Conservation (phyloP, 164 flowering plant genomes). For the Macadamia integrifolia region DNA sequence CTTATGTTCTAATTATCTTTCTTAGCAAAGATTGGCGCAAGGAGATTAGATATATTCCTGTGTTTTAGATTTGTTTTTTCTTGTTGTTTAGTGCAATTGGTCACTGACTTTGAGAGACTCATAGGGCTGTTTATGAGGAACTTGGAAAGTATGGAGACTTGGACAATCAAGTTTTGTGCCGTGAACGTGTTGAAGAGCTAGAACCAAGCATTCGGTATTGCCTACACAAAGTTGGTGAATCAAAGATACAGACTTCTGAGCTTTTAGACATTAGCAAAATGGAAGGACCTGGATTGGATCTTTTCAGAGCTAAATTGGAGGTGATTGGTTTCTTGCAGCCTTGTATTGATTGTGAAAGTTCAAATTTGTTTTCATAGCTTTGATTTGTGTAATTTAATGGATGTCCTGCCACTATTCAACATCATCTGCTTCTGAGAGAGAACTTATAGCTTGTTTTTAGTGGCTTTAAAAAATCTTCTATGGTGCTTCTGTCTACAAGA, state of each 20-base stretch:
- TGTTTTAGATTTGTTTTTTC: no score
- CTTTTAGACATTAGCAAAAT: constrained; percentile 78
- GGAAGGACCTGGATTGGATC: constrained; percentile 96
- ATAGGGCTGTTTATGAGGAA: constrained; percentile 92
- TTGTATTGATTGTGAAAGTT: background rate
- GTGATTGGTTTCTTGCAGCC: constrained; percentile 19
- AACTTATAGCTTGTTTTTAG: no score
- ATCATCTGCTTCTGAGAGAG: no score
- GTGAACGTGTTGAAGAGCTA: constrained; percentile 92
- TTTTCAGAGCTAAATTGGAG: constrained; percentile 88
- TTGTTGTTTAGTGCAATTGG: background rate
- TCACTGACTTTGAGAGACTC: constrained; percentile 11
- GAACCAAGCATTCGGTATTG: constrained; percentile 90
- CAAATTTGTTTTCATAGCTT: background rate
- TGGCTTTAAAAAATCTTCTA: no score
- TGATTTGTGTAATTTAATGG: no score
- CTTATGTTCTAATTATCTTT: no score
- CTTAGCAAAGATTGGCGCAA: no score
- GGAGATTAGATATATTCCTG: no score
- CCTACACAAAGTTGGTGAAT: constrained; percentile 81
- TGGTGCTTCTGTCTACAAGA: no score
- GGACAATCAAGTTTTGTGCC: constrained; percentile 88
- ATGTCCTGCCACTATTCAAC: no score
- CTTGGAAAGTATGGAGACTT: constrained; percentile 93
- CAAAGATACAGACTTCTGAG: constrained; percentile 76